Conservation (phyloP, 192 early-diverging fungal genomes). For the Entophlyctis luteolus region DNA sequence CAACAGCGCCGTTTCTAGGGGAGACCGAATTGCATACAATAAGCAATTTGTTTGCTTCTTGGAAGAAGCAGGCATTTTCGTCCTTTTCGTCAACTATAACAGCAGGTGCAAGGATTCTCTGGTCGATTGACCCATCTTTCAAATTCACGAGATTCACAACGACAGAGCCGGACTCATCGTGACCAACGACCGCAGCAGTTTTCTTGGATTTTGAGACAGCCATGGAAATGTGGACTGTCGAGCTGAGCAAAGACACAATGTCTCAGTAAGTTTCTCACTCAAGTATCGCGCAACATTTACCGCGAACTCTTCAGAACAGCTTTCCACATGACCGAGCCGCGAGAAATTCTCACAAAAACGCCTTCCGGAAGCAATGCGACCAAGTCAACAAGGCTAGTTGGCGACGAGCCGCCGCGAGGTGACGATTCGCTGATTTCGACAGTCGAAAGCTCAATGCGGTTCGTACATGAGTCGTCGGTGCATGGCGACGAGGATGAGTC, state of each 20-base stretch:
- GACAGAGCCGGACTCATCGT: background rate
- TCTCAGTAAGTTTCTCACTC: background rate
- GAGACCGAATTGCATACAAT: slow-evolving; percentile 7
- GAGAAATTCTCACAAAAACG: background rate
- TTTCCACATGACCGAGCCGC: background rate
- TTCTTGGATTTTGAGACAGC: background rate
- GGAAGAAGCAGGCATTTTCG: background rate
- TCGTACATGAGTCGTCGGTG: background rate
- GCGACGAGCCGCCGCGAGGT: background rate
- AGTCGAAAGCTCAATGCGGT: background rate
- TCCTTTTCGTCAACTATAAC: background rate
- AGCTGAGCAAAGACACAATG: background rate
- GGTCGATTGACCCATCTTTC: background rate
- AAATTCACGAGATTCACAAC: background rate
- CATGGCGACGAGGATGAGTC: background rate
- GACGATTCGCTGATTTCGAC: background rate
- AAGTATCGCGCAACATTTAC: background rate
- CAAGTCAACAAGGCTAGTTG: background rate
- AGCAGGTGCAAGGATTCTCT: background rate
- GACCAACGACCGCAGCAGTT: background rate
- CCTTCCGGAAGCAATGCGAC: slow-evolving; percentile 1
- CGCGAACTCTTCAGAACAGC: background rate
- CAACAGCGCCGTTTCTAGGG: background rate
- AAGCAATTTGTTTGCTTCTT: background rate
- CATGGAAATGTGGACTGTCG: background rate